Conservation (phyloP, 2,329 filamentous ascomycete genomes). For the Hymenoscyphus scutula region DNA sequence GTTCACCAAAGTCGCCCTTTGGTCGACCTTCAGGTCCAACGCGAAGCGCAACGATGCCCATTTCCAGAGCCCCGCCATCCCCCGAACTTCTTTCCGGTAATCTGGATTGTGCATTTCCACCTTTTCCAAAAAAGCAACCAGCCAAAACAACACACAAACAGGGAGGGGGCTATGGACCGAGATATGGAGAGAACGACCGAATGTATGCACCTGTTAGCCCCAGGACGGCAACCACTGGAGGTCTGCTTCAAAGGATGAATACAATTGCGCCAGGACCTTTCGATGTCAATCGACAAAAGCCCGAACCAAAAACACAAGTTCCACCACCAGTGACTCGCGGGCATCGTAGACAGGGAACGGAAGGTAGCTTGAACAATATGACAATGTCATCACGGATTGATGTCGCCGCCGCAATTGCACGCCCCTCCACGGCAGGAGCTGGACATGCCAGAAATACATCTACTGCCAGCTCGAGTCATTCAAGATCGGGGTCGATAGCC, state of each 20-base stretch:
- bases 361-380: conserved; percentile 23
- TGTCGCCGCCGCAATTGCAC: conserved; percentile 18
- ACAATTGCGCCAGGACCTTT: conserved; percentile 66
- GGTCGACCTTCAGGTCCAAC: conserved; percentile 24
- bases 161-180: conserved; percentile 19
- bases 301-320: conserved; percentile 24
- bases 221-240: conserved; percentile 40
- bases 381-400: conserved; percentile 15
- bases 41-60: conserved; percentile 41
- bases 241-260: conserved; percentile 61
- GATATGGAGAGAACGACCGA: conserved; percentile 38
- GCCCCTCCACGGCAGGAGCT: conserved; percentile 25
- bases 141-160: conserved; percentile 15
- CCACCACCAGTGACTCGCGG: conserved; percentile 16
- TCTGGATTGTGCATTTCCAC: conserved; percentile 52
- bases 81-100: conserved; percentile 43
- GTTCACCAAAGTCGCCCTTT: conserved; percentile 50
- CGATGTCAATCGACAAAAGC: conserved; percentile 45
- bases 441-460: conserved; percentile 27
- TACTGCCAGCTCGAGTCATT: conserved; percentile 27
- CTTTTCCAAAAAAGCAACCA: conserved; percentile 44
- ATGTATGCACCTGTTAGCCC: conserved; percentile 51
- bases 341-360: conserved; percentile 32
- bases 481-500: conserved; percentile 19
- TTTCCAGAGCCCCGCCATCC: conserved; percentile 40